Percentiles rank a stretch among this genome's conserved stretches.
These are phyloP conservation scores for Lignosus rhinocerotis DNA, from an alignment of 1,284 basidiomycete species.

Conservation along the genomic window DNA sequence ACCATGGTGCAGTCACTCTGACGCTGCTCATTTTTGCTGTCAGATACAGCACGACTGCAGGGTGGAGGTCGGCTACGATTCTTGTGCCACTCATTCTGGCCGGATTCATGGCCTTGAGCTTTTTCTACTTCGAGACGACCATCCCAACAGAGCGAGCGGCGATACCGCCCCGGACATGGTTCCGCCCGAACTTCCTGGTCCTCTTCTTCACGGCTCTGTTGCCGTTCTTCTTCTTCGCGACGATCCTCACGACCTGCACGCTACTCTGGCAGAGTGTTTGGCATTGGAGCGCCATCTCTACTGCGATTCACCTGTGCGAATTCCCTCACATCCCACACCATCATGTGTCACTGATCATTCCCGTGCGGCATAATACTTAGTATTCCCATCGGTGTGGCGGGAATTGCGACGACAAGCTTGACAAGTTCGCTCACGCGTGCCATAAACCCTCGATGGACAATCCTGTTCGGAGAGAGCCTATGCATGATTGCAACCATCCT, in stretches of 20 bases:
- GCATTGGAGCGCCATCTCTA: slow-evolving; percentile 39
- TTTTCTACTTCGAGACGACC: slow-evolving; percentile 44
- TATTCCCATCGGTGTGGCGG: slow-evolving; percentile 43
- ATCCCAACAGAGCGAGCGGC: slow-evolving; percentile 41
- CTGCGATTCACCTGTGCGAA: slow-evolving; percentile 41
- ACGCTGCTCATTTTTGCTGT: slow-evolving; percentile 50
- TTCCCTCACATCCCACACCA: neutral
- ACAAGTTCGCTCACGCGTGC: slow-evolving; percentile 40
- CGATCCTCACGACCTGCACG: slow-evolving; percentile 38
- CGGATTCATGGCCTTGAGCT: slow-evolving; percentile 37
- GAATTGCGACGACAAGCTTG: slow-evolving; percentile 32
- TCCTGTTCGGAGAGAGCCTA: slow-evolving; percentile 41
- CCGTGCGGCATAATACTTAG: slow-evolving; percentile 26
- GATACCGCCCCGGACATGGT: slow-evolving; percentile 44
- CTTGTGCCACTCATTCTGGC: slow-evolving; percentile 46
- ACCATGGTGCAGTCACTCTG: slow-evolving; percentile 25
- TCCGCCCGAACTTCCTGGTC: slow-evolving; percentile 43
- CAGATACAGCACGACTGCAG: slow-evolving; percentile 44
- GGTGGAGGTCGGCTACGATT: slow-evolving; percentile 45
- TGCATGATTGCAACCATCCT: slow-evolving; percentile 42
- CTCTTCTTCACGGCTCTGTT: slow-evolving; percentile 40
- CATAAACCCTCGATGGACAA: slow-evolving; percentile 45
- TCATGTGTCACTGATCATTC: neutral
- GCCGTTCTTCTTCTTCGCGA: slow-evolving; percentile 46
- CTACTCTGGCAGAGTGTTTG: slow-evolving; percentile 42